Evolutionary conservation across 495 filamentous ascomycete species (phyloP), one percentile per base, ranked within the genome.

Genomic region (Hypoxylon intermedium): DNA sequence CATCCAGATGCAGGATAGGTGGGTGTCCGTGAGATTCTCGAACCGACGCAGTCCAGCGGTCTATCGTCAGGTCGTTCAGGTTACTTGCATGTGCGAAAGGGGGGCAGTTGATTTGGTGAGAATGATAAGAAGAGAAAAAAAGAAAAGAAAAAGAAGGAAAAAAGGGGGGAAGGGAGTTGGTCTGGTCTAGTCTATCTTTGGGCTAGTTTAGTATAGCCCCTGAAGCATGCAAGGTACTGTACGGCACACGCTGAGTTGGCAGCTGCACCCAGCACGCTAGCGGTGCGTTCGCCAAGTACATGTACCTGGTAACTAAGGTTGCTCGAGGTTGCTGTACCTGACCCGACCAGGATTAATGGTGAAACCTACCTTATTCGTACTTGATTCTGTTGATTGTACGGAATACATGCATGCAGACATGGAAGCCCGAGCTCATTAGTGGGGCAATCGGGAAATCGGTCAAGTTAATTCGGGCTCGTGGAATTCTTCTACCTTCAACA

Each of bases 181-280:
- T 51, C 38, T 11, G 23, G 24, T 34, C 23, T 33, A 16, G 45
- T 15, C 30, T 34, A 44, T 18, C 18, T 16, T 3, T 57, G 37
- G 28, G 23, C 36, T 46, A 43, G 48, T n/a, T 21, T 54, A 34
- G 48, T 28, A n/a, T 34, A 41, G 12, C 43, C 53, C 23, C 44
- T 33, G 38, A 24, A 24, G 15, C 34, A 56, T 63, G 51, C 52
- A 57, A 62, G 52, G 52, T 63, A 55, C 59, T 55, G 52, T 51
- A 56, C 23, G n/a, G 52, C 59, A 51, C 44, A 24, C 45, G 23
- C 55, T 63, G 60, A 63, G 60, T 47, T 63, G 60, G 60, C 60
- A 63, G 3, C 42, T 58, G 47, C 53, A 58, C 34, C 23, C 26
- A 41, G 33, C 43, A 52, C 26, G 21, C 33, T 46, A 13, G 20